Percentiles rank a stretch among this genome's conserved stretches.
These are phyloP conservation scores for Spizellomyces sp. DNA, from an alignment of 192 early-diverging fungal species.

Conservation along the genomic window DNA sequence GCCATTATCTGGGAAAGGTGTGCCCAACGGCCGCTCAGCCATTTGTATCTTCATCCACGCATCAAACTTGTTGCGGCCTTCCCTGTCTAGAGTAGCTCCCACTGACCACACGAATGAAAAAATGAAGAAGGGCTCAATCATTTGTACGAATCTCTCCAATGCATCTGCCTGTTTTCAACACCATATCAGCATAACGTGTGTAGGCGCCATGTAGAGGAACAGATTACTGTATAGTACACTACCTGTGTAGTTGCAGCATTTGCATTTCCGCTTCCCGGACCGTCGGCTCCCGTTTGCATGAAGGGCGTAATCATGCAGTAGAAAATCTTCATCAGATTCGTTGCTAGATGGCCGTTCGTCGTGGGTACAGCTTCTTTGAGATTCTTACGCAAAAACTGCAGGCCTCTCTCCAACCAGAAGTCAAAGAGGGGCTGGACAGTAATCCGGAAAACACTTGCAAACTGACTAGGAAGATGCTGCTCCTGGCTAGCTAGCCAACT, in stretches of 20 bases:
- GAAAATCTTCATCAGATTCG: slow-evolving; percentile 55
- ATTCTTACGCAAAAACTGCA: slow-evolving; percentile 52
- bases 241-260: slow-evolving; percentile 9
- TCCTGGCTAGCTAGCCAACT: slow-evolving; percentile 55
- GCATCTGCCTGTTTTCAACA: slow-evolving; percentile 4
- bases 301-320: slow-evolving; percentile 46
- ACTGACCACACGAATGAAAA: slow-evolving; percentile 65
- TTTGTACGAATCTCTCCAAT: slow-evolving; percentile 41
- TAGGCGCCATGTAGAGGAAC: too few species aligned
- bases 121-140: slow-evolving; percentile 55
- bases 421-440: slow-evolving; percentile 49
- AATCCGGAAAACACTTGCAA: slow-evolving; percentile 37
- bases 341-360: slow-evolving; percentile 53
- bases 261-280: slow-evolving; percentile 4
- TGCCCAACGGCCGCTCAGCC: slow-evolving; percentile 13
- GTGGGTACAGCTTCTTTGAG: slow-evolving; percentile 57
- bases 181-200: too few species aligned
- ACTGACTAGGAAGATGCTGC: slow-evolving; percentile 22
- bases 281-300: slow-evolving; percentile 22
- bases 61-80: slow-evolving; percentile 60
- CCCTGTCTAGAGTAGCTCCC: slow-evolving; percentile 58
- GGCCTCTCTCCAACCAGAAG: slow-evolving; percentile 42
- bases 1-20: slow-evolving; percentile 44
- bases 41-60: slow-evolving; percentile 43
- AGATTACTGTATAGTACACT: too few species aligned